A percentile compares a stretch with the other conserved stretches of the same genome.
Conservation (phyloP, 1,284 basidiomycete genomes). For the Cryptococcus depauperatus region DNA sequence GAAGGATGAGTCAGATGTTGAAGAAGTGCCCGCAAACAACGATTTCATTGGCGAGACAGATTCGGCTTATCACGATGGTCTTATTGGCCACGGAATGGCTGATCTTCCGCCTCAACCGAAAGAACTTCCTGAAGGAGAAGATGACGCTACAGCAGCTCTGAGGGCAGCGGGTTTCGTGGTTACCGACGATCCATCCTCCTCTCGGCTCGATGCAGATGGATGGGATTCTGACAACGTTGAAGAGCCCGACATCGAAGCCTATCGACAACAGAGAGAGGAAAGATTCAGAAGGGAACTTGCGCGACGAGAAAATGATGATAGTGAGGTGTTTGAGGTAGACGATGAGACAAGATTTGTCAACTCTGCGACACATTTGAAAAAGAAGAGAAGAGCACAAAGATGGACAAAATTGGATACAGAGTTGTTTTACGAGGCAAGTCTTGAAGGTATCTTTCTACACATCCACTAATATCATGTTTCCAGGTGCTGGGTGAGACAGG, state of each 20-base stretch:
- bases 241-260: constrained; percentile 18
- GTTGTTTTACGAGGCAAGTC: constrained; percentile 29
- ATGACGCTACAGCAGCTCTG: constrained; percentile 9
- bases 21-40: constrained; percentile 9
- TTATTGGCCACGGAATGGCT: not conserved
- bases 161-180: constrained; percentile 10
- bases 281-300: constrained; percentile 5
- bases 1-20: constrained; percentile 12
- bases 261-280: constrained; percentile 18
- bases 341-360: constrained; percentile 33
- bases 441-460: not conserved
- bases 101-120: too few species aligned
- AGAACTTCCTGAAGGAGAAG: constrained; percentile 4
- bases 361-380: constrained; percentile 21
- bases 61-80: not conserved
- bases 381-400: constrained; percentile 18
- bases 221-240: constrained; percentile 6
- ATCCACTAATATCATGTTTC: not conserved
- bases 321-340: constrained; percentile 26
- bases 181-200: constrained; percentile 2
- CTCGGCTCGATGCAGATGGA: constrained; percentile 1
- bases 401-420: constrained; percentile 32
- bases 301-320: constrained; percentile 16
- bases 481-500: constrained; percentile 36
- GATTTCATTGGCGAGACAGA: constrained; percentile 15